Evolutionary conservation across 176 grass and related monocot species (phyloP).

Genomic region (Ensete ventricosum): DNA sequence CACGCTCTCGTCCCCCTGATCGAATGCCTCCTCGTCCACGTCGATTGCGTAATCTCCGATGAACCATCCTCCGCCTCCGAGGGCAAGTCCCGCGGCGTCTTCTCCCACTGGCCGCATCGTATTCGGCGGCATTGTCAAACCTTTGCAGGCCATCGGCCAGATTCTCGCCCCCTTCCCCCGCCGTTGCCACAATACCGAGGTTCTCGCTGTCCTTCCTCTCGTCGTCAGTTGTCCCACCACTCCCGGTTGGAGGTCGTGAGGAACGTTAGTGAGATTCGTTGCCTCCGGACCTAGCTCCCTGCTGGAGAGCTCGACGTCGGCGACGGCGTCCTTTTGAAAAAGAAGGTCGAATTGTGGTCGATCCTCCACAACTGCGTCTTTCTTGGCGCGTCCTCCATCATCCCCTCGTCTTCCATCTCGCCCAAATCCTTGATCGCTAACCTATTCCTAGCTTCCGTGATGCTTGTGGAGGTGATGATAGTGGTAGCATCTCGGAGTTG

Average conservation of each 20-base stretch:
- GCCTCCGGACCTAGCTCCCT: constrained; percentile 68
- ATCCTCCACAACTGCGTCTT: constrained; percentile 67
- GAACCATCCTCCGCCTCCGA: constrained; percentile 20
- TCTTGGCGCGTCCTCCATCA: constrained; percentile 52
- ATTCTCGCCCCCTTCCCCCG: constrained; percentile 48
- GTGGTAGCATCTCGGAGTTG: constrained; percentile 61
- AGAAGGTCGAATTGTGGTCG: constrained; percentile 84
- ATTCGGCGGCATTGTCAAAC: constrained; percentile 56
- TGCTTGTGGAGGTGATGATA: constrained; percentile 31
- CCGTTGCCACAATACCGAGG: constrained; percentile 12
- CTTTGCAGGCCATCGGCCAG: constrained; percentile 66
- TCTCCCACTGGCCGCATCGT: constrained; percentile 56
- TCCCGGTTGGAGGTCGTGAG: constrained; percentile 81
- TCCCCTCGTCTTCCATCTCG: neutral
- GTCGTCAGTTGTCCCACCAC: constrained; percentile 63
- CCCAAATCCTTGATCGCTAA: constrained; percentile 20
- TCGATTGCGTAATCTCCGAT: constrained; percentile 12
- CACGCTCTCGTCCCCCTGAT: constrained; percentile 59
- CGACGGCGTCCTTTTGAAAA: constrained; percentile 71
- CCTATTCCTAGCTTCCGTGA: constrained; percentile 14
- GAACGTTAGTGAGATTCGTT: constrained; percentile 78
- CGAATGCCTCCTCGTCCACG: constrained; percentile 19
- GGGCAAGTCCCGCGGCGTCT: constrained; percentile 36
- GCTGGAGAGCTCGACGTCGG: constrained; percentile 63
- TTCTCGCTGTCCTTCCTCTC: constrained; percentile 17